Evolutionary conservation across 2,329 filamentous ascomycete species (phyloP).

Genomic region (Rhytidhysteron rufulum): DNA sequence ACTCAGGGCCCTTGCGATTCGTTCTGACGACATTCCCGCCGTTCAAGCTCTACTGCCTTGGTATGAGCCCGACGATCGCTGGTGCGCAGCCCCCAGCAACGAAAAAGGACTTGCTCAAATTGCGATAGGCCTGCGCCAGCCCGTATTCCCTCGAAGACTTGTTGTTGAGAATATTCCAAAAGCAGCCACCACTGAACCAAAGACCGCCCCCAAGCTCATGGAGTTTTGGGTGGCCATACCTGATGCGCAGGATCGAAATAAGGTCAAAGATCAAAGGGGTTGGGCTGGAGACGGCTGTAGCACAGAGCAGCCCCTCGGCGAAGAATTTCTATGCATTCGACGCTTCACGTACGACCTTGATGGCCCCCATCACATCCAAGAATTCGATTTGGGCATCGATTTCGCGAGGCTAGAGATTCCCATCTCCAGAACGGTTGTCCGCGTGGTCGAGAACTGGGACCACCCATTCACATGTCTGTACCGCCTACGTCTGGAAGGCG

Average conservation of each 20-base stretch:
- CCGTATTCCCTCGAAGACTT: conserved; percentile 37
- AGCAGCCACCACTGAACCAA: conserved; percentile 35
- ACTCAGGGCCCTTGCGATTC: conserved; percentile 12
- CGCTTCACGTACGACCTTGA: conserved; percentile 40
- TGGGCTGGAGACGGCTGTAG: conserved; percentile 11
- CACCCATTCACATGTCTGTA: conserved; percentile 45
- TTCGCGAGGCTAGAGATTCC: conserved; percentile 15
- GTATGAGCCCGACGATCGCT: conserved; percentile 81
- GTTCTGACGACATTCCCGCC: conserved; percentile 36
- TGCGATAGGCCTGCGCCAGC: conserved; percentile 47
- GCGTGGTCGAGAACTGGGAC: conserved; percentile 43
- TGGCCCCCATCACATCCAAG: conserved; percentile 39
- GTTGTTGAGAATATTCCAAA: conserved; percentile 46
- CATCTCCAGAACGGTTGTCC: conserved; percentile 34
- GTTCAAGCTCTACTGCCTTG: conserved; percentile 63
- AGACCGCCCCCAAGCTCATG: conserved; percentile 39
- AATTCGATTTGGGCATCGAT: conserved; percentile 31
- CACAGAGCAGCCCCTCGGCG: conserved; percentile 11
- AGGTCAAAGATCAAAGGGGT: not conserved
- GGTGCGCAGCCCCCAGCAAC: conserved; percentile 61
- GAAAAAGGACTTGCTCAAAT: conserved; percentile 60
- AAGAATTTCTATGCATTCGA: conserved; percentile 39
- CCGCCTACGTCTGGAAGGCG: conserved; percentile 42
- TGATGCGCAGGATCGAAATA: not conserved
- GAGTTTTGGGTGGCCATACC: conserved; percentile 43